These are phyloP conservation scores for Leccinellum albellum DNA, from an alignment of 768 basidiomycete species.

Conservation along the genomic window DNA sequence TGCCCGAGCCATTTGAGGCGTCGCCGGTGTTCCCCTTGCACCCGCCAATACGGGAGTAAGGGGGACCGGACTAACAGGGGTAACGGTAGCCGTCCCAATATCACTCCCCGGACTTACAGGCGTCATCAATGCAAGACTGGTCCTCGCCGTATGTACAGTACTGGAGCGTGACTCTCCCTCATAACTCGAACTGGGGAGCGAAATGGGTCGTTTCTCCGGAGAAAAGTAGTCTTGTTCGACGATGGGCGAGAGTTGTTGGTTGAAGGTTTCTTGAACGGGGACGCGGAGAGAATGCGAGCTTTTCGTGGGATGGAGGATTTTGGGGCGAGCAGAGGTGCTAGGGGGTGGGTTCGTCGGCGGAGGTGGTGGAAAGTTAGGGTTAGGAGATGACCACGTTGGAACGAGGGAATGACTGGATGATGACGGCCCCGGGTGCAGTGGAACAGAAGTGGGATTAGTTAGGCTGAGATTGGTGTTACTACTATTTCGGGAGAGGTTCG, in stretches of 20 bases:
- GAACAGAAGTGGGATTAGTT: neutral
- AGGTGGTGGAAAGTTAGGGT: conserved; percentile 33
- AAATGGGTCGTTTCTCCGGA: conserved; percentile 40
- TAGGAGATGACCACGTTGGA: conserved; percentile 25
- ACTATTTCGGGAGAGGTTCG: conserved; percentile 2
- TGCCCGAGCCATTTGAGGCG: conserved; percentile 10
- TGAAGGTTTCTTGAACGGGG: conserved; percentile 30
- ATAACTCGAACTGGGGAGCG: conserved; percentile 27
- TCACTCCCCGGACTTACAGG: conserved; percentile 24
- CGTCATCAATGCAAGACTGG: conserved; percentile 26
- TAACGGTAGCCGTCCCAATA: conserved; percentile 22
- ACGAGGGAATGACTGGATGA: conserved; percentile 13
- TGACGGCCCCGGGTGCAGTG: conserved; percentile 2
- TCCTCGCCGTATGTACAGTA: conserved; percentile 33
- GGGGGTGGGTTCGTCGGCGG: conserved; percentile 31
- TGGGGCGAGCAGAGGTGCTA: conserved; percentile 28
- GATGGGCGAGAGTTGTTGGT: conserved; percentile 58
- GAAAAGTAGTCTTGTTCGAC: conserved; percentile 62
- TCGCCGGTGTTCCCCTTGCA: conserved; percentile 12
- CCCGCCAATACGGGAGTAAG: conserved; percentile 23
- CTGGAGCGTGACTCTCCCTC: conserved; percentile 26
- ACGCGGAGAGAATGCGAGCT: conserved; percentile 44
- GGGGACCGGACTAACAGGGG: conserved; percentile 29
- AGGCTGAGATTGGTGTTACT: conserved; percentile 4
- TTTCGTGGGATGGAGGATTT: conserved; percentile 29